These are phyloP conservation scores for Myxozyma vanderwaltii DNA, from an alignment of 805 yeast genomes.

Conservation along the genomic window DNA sequence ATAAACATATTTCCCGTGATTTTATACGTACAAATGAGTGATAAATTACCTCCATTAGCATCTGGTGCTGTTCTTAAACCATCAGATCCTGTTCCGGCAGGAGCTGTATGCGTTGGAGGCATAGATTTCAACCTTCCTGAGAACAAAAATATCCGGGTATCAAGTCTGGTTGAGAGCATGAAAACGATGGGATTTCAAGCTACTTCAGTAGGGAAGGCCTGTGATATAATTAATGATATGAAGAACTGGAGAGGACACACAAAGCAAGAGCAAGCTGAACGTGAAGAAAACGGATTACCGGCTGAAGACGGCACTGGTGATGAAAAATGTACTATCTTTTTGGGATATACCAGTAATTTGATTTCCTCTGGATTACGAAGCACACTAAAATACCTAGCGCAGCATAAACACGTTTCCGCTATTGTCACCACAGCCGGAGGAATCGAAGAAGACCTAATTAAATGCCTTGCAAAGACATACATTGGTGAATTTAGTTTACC, in stretches of 20 bases:
- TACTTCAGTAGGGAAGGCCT: slow-evolving; percentile 78
- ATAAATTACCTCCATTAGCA: slow-evolving; percentile 49
- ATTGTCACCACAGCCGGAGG: slow-evolving; percentile 99
- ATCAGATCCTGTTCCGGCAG: slow-evolving; percentile 82
- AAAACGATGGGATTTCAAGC: slow-evolving; percentile 97
- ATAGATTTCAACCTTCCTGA: slow-evolving; percentile 82
- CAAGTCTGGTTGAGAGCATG: slow-evolving; percentile 79
- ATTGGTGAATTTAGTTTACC: slow-evolving; percentile 86
- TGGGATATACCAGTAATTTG: slow-evolving; percentile 96
- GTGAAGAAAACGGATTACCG: slow-evolving; percentile 60
- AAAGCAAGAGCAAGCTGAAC: slow-evolving; percentile 48
- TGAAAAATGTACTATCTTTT: slow-evolving; percentile 80
- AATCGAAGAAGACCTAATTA: slow-evolving; percentile 94
- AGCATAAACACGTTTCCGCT: slow-evolving; percentile 91
- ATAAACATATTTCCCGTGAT: neutral
- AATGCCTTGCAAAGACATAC: slow-evolving; percentile 94
- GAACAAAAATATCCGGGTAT: slow-evolving; percentile 76
- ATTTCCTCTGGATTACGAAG: slow-evolving; percentile 94
- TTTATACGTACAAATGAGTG: slow-evolving; percentile 3
- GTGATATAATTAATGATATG: slow-evolving; percentile 92
- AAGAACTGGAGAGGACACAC: slow-evolving; percentile 83
- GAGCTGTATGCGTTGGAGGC: slow-evolving; percentile 78
- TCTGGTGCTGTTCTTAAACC: slow-evolving; percentile 88
- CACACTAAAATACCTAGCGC: slow-evolving; percentile 83
- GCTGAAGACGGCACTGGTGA: slow-evolving; percentile 46